These are phyloP conservation scores for Curvularia sp. DNA, from an alignment of 2,329 filamentous ascomycete genomes.

Conservation along the genomic window DNA sequence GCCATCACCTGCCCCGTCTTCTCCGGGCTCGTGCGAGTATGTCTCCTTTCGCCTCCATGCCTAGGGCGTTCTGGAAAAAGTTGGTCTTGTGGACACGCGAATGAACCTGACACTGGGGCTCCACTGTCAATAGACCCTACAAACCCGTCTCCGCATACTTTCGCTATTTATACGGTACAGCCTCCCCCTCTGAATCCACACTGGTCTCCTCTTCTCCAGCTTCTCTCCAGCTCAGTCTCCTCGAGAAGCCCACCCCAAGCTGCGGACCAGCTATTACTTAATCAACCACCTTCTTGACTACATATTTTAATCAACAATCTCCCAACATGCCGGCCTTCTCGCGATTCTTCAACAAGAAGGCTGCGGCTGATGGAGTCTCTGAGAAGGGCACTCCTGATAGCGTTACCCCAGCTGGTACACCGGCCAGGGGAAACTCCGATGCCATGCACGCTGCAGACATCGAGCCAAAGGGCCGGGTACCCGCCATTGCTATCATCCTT, in stretches of 20 bases:
- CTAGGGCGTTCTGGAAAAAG: constrained; percentile 24
- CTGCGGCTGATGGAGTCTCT: constrained; percentile 19
- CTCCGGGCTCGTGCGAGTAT: constrained; percentile 28
- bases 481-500: constrained; percentile 39
- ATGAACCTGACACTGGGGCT: constrained; percentile 31
- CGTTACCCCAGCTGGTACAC: constrained; percentile 35
- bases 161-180: constrained; percentile 29
- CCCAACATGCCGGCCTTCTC: constrained; percentile 22
- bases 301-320: constrained; percentile 10
- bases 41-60: constrained; percentile 22
- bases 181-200: constrained; percentile 31
- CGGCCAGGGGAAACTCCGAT: constrained; percentile 33
- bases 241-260: constrained; percentile 15
- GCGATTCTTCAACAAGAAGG: constrained; percentile 34
- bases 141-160: constrained; percentile 26
- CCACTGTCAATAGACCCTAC: constrained; percentile 29
- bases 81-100: constrained; percentile 22
- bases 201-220: constrained; percentile 27
- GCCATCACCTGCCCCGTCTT: constrained; percentile 35
- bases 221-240: constrained; percentile 24
- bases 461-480: constrained; percentile 35
- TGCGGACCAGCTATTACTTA: constrained; percentile 10
- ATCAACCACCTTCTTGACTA: constrained; percentile 5
- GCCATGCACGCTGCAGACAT: constrained; percentile 15
- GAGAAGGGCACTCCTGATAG: constrained; percentile 39